Evolutionary conservation across 805 yeast genomes (phyloP), one percentile per base, ranked within the genome.

Genomic region (Metschnikowia baotianmanensis): DNA sequence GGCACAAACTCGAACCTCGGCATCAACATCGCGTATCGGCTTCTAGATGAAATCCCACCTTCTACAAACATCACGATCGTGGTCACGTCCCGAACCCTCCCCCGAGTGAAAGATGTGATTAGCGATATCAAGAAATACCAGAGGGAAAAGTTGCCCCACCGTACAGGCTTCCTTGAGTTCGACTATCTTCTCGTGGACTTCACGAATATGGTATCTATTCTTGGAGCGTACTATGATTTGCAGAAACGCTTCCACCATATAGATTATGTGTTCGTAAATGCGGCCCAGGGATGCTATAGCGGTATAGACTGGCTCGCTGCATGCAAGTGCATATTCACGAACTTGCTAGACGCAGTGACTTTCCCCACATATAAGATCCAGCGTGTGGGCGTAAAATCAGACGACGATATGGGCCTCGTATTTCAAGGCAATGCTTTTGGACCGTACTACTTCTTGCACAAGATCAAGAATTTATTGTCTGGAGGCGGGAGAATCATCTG

Each of bases 381-480:
- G 69, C 72, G 76, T 42, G 72, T 78, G 13, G 96, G 97, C 4
- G 81, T 82, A 19, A 79, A 76, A 55, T 78, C 96, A 1, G 59
- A 56, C 15, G 99, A 93, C 62, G 90, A 78, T 0, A 52, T 91
- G 70, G 97, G 98, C 1, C 66, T 85, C 22, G 88, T 89, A 3
- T 93, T 91, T 67, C 96, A 93, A 63, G 95, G 93, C 5, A 93
- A 93, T 58, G 96, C 91, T n/a, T 87, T 93, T 65, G 96, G 96
- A 0, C 98, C 98, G 2, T 90, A 86, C 66, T 93, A 82, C 61
- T 66, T 93, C 38, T 72, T 90, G 39, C 86, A 84, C 51, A 80
- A 77, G 47, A 63, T 91, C 16, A 60, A 71, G 28, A 78, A 78
- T 2, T 62, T 78, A 26, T 63, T 90, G n/a, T 66, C 69, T 2